Evolutionary conservation across 202 grass and related monocot species (phyloP).

Genomic region (Elaeis oleifera): DNA sequence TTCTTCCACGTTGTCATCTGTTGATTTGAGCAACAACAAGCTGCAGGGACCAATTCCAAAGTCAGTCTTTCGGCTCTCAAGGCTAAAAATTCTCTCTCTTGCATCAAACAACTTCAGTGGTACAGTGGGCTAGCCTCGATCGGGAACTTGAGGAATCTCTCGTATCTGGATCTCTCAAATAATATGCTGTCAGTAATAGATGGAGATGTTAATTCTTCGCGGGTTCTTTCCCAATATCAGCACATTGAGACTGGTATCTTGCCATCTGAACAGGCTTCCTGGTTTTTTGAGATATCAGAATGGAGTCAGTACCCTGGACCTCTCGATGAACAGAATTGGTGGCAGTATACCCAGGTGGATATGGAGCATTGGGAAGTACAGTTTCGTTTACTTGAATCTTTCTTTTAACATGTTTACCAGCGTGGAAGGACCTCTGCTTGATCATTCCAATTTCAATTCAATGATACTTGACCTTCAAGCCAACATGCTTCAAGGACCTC

Average conservation of each 20-base stretch:
- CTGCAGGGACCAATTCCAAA: constrained; percentile 34
- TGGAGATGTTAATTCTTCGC: constrained; percentile 8
- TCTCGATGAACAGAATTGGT: constrained; percentile 44
- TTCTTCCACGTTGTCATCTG: constrained; percentile 8
- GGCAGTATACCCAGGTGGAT: constrained; percentile 41
- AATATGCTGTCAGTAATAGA: constrained; percentile 36
- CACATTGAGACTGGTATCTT: constrained; percentile 34
- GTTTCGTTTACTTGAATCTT: constrained; percentile 14
- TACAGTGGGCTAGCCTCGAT: constrained; percentile 29
- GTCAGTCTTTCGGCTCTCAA: constrained; percentile 28
- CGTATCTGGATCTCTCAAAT: constrained; percentile 42
- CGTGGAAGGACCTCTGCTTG: constrained; percentile 16
- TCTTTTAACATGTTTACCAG: constrained; percentile 37
- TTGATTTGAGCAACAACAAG: constrained; percentile 26
- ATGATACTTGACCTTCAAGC: constrained; percentile 32
- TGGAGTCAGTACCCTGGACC: constrained; percentile 14
- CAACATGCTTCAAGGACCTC: constrained; percentile 39
- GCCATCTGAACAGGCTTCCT: constrained; percentile 48
- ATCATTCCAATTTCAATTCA: neutral
- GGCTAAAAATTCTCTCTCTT: constrained; percentile 25
- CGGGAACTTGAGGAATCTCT: constrained; percentile 23
- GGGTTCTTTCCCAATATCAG: constrained; percentile 8
- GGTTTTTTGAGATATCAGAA: constrained; percentile 17
- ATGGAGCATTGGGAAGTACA: constrained; percentile 17
- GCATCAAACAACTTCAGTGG: constrained; percentile 48